Conservation (phyloP, 2,329 filamentous ascomycete species). For the Penicillium sp. region DNA sequence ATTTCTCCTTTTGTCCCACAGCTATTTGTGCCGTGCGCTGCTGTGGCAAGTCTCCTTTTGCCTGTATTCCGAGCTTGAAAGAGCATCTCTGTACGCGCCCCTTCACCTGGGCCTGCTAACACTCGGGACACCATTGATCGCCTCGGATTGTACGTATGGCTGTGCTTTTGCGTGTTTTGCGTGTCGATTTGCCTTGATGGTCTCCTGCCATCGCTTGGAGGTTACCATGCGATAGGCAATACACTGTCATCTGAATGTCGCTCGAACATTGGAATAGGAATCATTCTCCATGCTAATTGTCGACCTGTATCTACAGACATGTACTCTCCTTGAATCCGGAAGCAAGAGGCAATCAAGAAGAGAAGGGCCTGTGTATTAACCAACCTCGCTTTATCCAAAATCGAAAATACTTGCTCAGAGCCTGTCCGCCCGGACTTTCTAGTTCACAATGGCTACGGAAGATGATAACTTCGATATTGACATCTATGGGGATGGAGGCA, state of each 20-base stretch:
- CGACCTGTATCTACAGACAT: conserved; percentile 40
- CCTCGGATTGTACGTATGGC: conserved; percentile 44
- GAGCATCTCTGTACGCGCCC: conserved; percentile 18
- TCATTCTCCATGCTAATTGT: conserved; percentile 40
- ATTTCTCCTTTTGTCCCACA: conserved; percentile 2
- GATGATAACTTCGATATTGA: conserved; percentile 71
- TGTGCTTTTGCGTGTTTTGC: conserved; percentile 24
- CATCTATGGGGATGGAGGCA: conserved; percentile 63
- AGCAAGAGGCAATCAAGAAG: conserved; percentile 23
- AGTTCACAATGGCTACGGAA: conserved; percentile 51
- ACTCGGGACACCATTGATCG: conserved; percentile 17
- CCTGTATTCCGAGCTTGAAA: conserved; percentile 10
- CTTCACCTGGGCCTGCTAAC: conserved; percentile 8
- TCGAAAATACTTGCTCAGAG: conserved; percentile 33
- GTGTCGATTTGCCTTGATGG: conserved; percentile 6
- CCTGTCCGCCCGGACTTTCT: conserved; percentile 22
- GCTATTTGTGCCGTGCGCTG: background rate
- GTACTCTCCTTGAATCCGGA: conserved; percentile 41
- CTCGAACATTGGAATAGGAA: conserved; percentile 5
- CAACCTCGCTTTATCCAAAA: conserved; percentile 35
- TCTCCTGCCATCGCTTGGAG: conserved; percentile 1
- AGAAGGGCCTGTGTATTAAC: conserved; percentile 40
- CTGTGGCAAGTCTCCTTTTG: conserved; percentile 13
- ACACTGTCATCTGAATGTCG: background rate
- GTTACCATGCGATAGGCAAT: background rate